A percentile compares a stretch with the other conserved stretches of the same genome.
phyloP scores from a whole-genome alignment of 805 yeast genomes.

The Cyberlindnera amylophila region DNA sequence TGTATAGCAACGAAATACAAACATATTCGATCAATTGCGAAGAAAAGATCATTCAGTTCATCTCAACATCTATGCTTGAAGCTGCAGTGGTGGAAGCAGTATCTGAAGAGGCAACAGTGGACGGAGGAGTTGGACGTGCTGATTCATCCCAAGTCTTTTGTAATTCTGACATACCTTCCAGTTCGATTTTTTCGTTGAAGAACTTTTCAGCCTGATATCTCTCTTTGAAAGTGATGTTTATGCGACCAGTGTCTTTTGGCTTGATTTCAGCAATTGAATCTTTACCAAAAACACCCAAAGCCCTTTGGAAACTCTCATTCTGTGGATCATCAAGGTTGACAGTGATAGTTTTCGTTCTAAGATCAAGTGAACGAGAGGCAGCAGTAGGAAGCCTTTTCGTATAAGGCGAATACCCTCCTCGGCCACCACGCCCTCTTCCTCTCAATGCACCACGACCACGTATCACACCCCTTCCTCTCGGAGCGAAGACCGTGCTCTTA shows the following conservation, averaged over 20 bases:
- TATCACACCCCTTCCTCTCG: slow-evolving; percentile 10
- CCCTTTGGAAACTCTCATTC: slow-evolving; percentile 15
- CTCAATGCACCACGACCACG: slow-evolving; percentile 15
- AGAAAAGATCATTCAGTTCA: neutral
- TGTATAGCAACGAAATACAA: too few relatives aligned
- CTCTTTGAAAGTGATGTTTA: slow-evolving; percentile 21
- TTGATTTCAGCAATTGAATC: slow-evolving; percentile 12
- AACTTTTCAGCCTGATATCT: slow-evolving; percentile 26
- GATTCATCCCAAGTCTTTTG: slow-evolving; percentile 24
- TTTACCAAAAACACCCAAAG: slow-evolving; percentile 14
- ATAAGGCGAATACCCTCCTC: slow-evolving; percentile 21
- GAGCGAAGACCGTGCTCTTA: neutral
- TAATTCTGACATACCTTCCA: slow-evolving; percentile 9
- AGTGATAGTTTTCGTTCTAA: slow-evolving; percentile 24
- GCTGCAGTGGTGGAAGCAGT: neutral
- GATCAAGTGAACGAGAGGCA: slow-evolving; percentile 17
- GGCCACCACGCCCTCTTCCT: slow-evolving; percentile 13
- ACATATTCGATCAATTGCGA: too few relatives aligned
- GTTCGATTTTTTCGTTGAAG: slow-evolving; percentile 12
- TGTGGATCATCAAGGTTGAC: slow-evolving; percentile 17
- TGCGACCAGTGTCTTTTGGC: slow-evolving; percentile 6
- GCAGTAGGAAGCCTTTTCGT: slow-evolving; percentile 9
- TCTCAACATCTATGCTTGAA: slow-evolving; percentile 1
- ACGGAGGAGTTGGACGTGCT: slow-evolving; percentile 8
- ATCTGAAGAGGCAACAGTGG: neutral